Conservation (phyloP, 2,329 filamentous ascomycete species). For the Neospermospora avenae region DNA sequence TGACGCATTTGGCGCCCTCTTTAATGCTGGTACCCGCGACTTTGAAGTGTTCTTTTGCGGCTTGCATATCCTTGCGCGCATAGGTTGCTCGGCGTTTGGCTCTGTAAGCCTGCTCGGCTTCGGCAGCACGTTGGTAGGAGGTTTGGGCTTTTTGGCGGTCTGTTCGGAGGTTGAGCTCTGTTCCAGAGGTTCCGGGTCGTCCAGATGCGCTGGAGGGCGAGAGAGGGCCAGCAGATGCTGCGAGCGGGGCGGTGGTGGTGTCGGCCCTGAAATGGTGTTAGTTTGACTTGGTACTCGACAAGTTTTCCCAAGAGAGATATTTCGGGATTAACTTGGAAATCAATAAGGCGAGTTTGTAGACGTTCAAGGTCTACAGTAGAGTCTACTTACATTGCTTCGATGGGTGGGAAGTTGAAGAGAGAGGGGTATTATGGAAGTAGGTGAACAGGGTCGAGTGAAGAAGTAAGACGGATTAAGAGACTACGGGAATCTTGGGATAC, state of each 20-base stretch:
- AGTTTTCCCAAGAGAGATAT: not conserved
- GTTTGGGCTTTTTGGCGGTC: constrained; percentile 24
- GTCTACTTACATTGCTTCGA: not conserved
- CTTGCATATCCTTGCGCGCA: constrained; percentile 19
- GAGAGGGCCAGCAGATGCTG: not conserved
- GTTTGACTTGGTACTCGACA: not conserved
- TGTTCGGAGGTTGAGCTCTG: constrained; percentile 23
- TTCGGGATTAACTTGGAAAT: no score
- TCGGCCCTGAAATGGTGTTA: not conserved
- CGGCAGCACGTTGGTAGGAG: constrained; percentile 25
- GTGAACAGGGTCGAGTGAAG: not conserved
- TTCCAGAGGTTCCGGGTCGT: constrained; percentile 18
- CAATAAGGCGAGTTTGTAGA: no score
- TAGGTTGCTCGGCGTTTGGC: constrained; percentile 24
- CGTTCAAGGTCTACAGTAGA: not conserved
- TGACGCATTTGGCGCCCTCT: constrained; percentile 10
- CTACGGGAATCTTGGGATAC: constrained; percentile 1
- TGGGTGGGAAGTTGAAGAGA: not conserved
- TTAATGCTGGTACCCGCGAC: constrained; percentile 14
- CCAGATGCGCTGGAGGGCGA: not conserved
- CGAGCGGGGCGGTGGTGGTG: not conserved
- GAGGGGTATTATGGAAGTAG: not conserved
- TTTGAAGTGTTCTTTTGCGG: constrained; percentile 25
- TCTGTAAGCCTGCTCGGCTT: constrained; percentile 28
- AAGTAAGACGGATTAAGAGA: not conserved